A percentile compares a stretch with the other conserved stretches of the same genome.
phyloP scores from a whole-genome alignment of 2,329 filamentous ascomycete species.

The Periconia sp. region DNA sequence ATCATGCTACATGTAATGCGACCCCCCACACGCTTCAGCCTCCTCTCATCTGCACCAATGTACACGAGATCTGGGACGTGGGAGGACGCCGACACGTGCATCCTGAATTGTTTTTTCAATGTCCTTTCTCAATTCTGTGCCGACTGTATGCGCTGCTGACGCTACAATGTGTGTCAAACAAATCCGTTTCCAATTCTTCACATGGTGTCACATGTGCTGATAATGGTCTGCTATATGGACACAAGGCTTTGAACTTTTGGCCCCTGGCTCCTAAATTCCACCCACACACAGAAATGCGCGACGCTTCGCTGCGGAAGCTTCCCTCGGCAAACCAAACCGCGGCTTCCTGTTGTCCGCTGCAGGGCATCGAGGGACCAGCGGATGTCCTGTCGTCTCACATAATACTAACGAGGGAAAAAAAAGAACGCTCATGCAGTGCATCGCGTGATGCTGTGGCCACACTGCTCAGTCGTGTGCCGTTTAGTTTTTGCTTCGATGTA shows the following conservation, averaged over 20 bases:
- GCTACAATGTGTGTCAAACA: background rate
- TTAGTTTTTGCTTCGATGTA: background rate
- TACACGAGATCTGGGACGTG: background rate
- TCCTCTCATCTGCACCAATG: background rate
- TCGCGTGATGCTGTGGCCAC: background rate
- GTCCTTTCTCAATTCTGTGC: too few relatives aligned
- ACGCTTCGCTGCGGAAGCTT: background rate
- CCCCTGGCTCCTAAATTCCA: background rate
- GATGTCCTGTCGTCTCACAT: background rate
- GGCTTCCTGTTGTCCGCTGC: background rate
- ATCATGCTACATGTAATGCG: background rate
- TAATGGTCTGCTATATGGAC: background rate
- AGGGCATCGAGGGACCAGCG: background rate
- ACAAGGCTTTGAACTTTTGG: background rate
- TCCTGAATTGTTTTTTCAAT: background rate
- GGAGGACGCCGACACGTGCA: background rate
- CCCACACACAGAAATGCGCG: background rate
- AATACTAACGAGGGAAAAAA: background rate
- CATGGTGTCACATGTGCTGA: background rate
- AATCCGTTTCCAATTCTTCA: background rate
- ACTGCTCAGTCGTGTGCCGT: background rate
- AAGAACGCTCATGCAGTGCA: background rate
- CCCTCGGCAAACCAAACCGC: background rate
- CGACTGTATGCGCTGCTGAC: background rate
- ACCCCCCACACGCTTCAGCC: background rate